phyloP scores from a whole-genome alignment of 106 monocot genomes.

The Posidonia australis region DNA sequence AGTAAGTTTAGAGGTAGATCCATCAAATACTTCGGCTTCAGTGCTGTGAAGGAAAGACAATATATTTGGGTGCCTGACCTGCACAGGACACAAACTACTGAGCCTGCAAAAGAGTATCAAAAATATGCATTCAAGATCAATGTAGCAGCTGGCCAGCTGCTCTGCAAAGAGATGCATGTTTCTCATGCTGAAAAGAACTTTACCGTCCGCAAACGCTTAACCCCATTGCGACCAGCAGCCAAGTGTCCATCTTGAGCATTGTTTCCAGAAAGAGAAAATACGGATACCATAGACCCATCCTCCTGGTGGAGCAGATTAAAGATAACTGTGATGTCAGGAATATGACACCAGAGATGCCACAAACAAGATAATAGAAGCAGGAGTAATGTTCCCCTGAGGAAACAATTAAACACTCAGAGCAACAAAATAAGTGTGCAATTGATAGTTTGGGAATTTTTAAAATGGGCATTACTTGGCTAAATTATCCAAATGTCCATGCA shows the following conservation, averaged over 20 bases:
- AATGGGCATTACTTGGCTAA: no score
- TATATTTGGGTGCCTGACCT: conserved; percentile 99
- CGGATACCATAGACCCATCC: conserved; percentile 86
- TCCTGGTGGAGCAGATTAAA: conserved; percentile 40
- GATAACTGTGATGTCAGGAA: background rate
- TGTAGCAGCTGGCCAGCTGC: background rate
- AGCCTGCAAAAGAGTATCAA: conserved; percentile 9
- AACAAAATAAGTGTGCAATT: no score
- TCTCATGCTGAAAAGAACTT: conserved; percentile 8
- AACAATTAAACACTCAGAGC: no score
- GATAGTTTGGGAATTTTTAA: no score
- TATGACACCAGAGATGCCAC: background rate
- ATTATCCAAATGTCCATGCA: no score
- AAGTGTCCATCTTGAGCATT: conserved; percentile 75
- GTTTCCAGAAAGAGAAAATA: conserved; percentile 88
- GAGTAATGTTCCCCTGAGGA: no score
- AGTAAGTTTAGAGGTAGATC: conserved; percentile 47
- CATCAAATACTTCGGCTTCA: conserved; percentile 73
- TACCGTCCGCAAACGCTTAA: conserved; percentile 86
- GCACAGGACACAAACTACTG: background rate
- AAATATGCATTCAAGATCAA: background rate
- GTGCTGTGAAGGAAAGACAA: conserved; percentile 92
- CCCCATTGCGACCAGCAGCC: conserved; percentile 87
- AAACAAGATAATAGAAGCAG: no score
- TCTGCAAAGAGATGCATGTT: background rate